Evolutionary conservation across 805 yeast genomes (phyloP), one percentile per base, ranked within the genome.

Genomic region (Candida suzukii): DNA sequence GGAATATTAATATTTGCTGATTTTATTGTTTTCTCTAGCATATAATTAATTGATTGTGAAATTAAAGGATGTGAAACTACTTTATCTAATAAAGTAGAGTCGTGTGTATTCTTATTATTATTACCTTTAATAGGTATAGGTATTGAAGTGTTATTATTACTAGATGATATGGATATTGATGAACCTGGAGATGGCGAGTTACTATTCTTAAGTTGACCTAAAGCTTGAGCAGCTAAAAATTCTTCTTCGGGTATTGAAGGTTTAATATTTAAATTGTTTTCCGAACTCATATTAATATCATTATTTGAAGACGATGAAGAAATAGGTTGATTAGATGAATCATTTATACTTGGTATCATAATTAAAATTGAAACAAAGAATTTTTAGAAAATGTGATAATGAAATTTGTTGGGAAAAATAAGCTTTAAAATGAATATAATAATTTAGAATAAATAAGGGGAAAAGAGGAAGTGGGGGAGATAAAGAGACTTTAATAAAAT

Each of bases 11-110:
- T 49, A 41, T 49, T 54, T 9, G 64, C 58, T 6, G 56, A 48
- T 31, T 51, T 46, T 16, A 61, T 59, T 1, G 64, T 63, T 37
- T 56, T 61, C 43, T 64, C 67, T 31, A 63, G 47, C 53, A 64
- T 63, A 41, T 60, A 62, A 37, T 52, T 60, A 42, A 64, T 61
- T 0, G 67, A 61, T 35, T 53, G 55, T 5, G 67, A 59, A 1
- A 64, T 64, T 7, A 64, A 40, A 2, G 68, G 68, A 44, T 63
- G 62, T 0, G 66, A 53, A 3, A 65, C 58, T 27, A 64, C 61
- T 44, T 61, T 63, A 40, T 61, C 63, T 21, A 63, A 46, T n/a
- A 64, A 55, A 2, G 65, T 55, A 1, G 49, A 27, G 17, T 37
- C 44, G 3, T 16, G 26, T 16, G 34, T 5, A 11, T 9, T 22